These are phyloP conservation scores for Stephanodiscus minutulus DNA, from an alignment of 108 stramenopile species.

Conservation along the genomic window DNA sequence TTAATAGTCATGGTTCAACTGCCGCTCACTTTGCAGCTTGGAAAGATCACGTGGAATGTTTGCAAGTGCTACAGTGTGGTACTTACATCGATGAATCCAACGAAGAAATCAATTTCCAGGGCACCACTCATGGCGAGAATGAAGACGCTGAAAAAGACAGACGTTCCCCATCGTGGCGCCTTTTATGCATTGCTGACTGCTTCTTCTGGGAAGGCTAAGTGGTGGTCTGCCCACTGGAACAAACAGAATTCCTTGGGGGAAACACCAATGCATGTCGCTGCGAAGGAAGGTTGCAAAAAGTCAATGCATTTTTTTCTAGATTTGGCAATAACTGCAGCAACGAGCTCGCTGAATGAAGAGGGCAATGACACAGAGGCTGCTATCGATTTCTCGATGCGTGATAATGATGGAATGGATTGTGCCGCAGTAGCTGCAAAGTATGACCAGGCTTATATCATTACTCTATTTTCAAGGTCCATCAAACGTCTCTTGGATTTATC, in stretches of 20 bases:
- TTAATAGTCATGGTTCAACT: conserved; percentile 39
- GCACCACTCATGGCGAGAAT: background rate
- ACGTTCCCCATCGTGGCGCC: conserved; percentile 5
- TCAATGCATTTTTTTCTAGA: conserved; percentile 42
- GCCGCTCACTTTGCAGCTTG: conserved; percentile 41
- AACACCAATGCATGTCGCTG: conserved; percentile 38
- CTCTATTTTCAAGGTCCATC: conserved; percentile 14
- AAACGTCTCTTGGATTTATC: conserved; percentile 9
- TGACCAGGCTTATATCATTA: conserved; percentile 20
- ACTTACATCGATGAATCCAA: conserved; percentile 11
- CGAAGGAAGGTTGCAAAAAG: conserved; percentile 23
- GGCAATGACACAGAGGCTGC: background rate
- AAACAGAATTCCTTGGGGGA: conserved; percentile 22
- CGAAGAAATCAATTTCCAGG: conserved; percentile 13
- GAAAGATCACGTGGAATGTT: conserved; percentile 39
- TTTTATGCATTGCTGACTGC: conserved; percentile 5
- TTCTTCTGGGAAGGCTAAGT: conserved; percentile 3
- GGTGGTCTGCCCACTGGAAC: conserved; percentile 36
- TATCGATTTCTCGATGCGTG: conserved; percentile 38
- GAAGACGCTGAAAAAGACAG: background rate
- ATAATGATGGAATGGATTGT: conserved; percentile 38
- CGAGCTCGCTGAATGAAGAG: background rate
- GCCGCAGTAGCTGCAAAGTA: conserved; percentile 30
- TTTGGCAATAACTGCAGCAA: conserved; percentile 17
- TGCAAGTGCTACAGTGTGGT: conserved; percentile 28